Evolutionary conservation across 2,329 filamentous ascomycete genomes (phyloP).

Genomic region (Epicoccum nigrum): DNA sequence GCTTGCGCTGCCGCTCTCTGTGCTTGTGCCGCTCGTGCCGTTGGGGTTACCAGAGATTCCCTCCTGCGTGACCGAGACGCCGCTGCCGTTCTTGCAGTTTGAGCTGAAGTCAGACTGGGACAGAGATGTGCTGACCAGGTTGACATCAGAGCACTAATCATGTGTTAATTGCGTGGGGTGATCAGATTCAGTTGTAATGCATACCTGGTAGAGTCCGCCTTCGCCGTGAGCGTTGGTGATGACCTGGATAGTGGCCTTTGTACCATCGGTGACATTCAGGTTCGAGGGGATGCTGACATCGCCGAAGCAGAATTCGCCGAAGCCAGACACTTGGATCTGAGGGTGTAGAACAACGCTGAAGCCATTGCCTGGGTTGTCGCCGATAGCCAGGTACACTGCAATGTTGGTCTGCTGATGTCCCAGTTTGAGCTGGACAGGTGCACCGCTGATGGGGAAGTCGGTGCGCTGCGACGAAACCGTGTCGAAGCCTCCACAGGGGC

Average conservation of each 20-base stretch:
- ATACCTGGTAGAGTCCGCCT: conserved; percentile 68
- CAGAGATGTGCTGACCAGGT: conserved; percentile 62
- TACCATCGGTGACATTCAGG: conserved; percentile 63
- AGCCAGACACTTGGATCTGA: conserved; percentile 64
- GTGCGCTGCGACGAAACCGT: conserved; percentile 54
- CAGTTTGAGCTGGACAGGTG: conserved; percentile 59
- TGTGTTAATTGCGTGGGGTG: conserved; percentile 13
- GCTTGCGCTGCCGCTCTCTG: conserved; percentile 37
- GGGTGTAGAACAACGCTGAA: conserved; percentile 74
- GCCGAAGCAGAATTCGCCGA: conserved; percentile 71
- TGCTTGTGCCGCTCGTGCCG: conserved; percentile 50
- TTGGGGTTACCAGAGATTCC: conserved; percentile 56
- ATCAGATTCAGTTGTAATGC: conserved; percentile 16
- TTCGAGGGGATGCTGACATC: conserved; percentile 60
- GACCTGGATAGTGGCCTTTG: conserved; percentile 71
- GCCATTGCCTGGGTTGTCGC: conserved; percentile 60
- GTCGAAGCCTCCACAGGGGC: conserved; percentile 60
- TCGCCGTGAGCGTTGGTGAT: conserved; percentile 65
- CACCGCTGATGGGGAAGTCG: conserved; percentile 56
- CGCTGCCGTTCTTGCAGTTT: conserved; percentile 65
- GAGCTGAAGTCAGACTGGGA: conserved; percentile 51
- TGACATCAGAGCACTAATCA: conserved; percentile 73
- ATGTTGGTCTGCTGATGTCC: conserved; percentile 60
- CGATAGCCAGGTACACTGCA: conserved; percentile 61
- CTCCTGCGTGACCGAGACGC: conserved; percentile 54